These are phyloP conservation scores for Lasiodiplodia citricola DNA, from an alignment of 2,329 filamentous ascomycete genomes.

Conservation along the genomic window DNA sequence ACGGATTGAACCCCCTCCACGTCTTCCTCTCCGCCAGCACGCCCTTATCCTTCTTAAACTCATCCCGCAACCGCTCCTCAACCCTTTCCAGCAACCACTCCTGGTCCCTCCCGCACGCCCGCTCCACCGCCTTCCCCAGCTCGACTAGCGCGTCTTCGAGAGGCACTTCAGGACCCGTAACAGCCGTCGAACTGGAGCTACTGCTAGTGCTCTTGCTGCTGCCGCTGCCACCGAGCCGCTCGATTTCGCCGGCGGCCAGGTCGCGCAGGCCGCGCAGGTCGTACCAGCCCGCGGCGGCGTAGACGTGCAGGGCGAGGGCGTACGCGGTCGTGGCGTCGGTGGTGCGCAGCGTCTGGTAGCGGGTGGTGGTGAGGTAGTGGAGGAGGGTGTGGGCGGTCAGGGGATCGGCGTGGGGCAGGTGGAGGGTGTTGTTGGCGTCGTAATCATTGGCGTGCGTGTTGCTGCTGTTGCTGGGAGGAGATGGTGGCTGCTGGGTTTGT, in stretches of 20 bases:
- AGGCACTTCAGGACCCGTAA: background rate
- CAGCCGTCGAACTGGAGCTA: no score
- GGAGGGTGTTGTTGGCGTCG: background rate
- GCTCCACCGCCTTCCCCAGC: background rate
- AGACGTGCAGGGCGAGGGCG: background rate
- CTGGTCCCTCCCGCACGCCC: background rate
- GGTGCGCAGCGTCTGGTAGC: background rate
- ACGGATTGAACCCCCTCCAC: background rate
- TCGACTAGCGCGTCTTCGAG: background rate
- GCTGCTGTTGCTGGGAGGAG: background rate
- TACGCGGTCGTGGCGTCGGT: background rate
- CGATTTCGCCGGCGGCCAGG: background rate
- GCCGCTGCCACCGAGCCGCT: background rate
- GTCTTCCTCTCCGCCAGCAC: background rate
- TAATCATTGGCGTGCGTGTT: background rate
- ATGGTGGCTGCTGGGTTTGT: background rate
- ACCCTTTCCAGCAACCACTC: background rate
- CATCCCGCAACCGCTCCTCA: background rate
- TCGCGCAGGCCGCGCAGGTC: slow-evolving; percentile 2
- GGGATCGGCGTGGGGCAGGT: background rate
- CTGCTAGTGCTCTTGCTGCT: no score
- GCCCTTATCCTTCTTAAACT: background rate
- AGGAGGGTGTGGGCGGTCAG: background rate
- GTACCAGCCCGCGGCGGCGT: background rate
- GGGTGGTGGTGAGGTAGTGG: background rate